phyloP scores from a whole-genome alignment of 129 eudicot species.

The Pseudognaphalium luteoalbum region DNA sequence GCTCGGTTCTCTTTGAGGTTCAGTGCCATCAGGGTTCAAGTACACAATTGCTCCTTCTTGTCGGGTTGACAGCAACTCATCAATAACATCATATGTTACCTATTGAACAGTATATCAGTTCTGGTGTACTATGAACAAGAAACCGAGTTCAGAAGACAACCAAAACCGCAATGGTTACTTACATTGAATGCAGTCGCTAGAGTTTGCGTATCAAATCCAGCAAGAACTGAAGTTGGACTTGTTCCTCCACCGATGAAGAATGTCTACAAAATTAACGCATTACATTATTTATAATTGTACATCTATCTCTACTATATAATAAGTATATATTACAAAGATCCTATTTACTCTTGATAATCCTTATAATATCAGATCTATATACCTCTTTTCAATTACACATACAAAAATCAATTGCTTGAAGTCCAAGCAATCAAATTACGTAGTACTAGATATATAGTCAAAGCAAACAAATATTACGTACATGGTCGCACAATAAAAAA shows the following conservation, averaged over 20 bases:
- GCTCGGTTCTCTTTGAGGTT: conserved; percentile 39
- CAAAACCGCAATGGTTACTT: conserved; percentile 3
- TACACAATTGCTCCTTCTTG: conserved; percentile 58
- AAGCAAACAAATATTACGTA: too few relatives aligned
- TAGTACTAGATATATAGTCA: too few relatives aligned
- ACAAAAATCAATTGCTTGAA: too few relatives aligned
- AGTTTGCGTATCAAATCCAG: conserved; percentile 64
- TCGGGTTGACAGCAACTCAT: conserved; percentile 47
- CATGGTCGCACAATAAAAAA: too few relatives aligned
- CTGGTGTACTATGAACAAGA: neutral
- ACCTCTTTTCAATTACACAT: too few relatives aligned
- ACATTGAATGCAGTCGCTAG: conserved; percentile 74
- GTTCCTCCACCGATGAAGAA: conserved; percentile 73
- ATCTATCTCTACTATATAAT: neutral
- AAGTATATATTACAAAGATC: too few relatives aligned
- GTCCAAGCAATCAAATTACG: too few relatives aligned
- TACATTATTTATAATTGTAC: neutral
- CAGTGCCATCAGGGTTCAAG: conserved; percentile 38
- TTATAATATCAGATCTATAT: too few relatives aligned
- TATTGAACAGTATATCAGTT: conserved; percentile 9
- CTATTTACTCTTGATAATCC: too few relatives aligned
- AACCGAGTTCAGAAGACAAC: neutral
- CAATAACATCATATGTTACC: conserved; percentile 54
- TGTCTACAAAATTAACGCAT: conserved; percentile 45
- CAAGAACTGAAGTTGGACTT: conserved; percentile 58